Evolutionary conservation across 768 basidiomycete species (phyloP).

Genomic region (Leucogyrophana mollusca): DNA sequence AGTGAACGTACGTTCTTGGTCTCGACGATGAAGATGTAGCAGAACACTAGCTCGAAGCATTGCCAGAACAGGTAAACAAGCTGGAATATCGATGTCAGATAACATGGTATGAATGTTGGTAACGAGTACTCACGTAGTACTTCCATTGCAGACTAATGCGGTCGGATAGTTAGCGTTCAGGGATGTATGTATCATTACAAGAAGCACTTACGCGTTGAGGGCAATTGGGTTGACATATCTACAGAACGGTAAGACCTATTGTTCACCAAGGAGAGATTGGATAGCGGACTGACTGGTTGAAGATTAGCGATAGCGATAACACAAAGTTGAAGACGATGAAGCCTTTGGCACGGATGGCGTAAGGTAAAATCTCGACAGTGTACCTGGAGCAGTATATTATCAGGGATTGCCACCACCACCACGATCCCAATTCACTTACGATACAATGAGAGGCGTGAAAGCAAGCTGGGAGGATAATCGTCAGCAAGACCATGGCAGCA

Average conservation of each 20-base stretch:
- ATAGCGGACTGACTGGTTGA: slow-evolving; percentile 38
- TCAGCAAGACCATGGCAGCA: too few species aligned
- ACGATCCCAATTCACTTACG: slow-evolving; percentile 17
- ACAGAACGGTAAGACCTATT: slow-evolving; percentile 20
- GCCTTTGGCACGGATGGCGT: slow-evolving; percentile 38
- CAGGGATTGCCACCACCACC: background rate
- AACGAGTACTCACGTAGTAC: slow-evolving; percentile 36
- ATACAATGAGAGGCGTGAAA: slow-evolving; percentile 40
- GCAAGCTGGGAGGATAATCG: slow-evolving; percentile 23
- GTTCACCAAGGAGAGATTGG: slow-evolving; percentile 17
- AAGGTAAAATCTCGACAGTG: slow-evolving; percentile 44
- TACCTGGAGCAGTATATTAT: slow-evolving; percentile 20
- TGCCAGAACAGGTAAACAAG: slow-evolving; percentile 41
- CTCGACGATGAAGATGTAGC: slow-evolving; percentile 37
- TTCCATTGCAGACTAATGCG: slow-evolving; percentile 44
- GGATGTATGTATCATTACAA: background rate
- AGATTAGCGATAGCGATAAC: slow-evolving; percentile 38
- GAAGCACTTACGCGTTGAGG: slow-evolving; percentile 18
- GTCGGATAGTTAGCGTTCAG: background rate
- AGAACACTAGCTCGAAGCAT: slow-evolving; percentile 38
- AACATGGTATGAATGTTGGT: background rate
- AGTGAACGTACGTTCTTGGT: slow-evolving; percentile 30
- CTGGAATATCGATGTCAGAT: slow-evolving; percentile 8
- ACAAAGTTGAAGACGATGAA: slow-evolving; percentile 37
- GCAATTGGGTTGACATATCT: slow-evolving; percentile 38